phyloP scores from a whole-genome alignment of 2,329 filamentous ascomycete species.

The Fusarium anguioides region DNA sequence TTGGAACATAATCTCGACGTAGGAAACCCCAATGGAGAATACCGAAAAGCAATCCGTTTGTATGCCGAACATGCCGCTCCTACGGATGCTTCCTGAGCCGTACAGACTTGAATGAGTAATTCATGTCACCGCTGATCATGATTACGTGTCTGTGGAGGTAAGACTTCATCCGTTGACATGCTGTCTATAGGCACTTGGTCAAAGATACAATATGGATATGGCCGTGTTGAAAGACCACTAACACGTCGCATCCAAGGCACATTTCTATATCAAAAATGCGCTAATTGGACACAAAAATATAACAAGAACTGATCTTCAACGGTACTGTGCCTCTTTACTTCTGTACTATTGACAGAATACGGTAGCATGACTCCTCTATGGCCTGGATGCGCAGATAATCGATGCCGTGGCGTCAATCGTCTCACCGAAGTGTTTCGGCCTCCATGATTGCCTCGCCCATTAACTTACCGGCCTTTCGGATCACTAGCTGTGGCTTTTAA shows the following conservation, averaged over 20 bases:
- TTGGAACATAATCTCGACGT: not conserved
- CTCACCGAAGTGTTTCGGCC: slow-evolving; percentile 8
- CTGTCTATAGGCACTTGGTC: not conserved
- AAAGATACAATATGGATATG: not conserved
- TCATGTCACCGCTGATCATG: not conserved
- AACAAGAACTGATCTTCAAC: not conserved
- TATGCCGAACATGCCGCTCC: not conserved
- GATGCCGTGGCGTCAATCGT: slow-evolving; percentile 24
- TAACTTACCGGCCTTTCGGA: not conserved
- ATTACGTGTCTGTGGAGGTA: not conserved
- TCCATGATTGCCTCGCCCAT: not conserved
- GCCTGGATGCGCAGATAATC: not conserved
- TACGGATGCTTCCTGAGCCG: not conserved
- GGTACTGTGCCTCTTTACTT: slow-evolving; percentile 1
- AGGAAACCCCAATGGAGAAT: not conserved
- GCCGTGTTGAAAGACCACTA: not conserved
- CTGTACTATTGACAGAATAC: not conserved
- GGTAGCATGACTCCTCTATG: not conserved
- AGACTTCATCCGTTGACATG: not conserved
- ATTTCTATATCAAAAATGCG: not conserved
- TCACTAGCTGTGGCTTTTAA: not conserved
- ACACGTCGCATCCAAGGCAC: not conserved
- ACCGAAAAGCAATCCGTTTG: not conserved
- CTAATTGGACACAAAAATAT: not conserved
- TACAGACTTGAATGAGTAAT: not conserved